phyloP scores from a whole-genome alignment of 805 yeast species.

The Wickerhamiella sergipiensis region DNA sequence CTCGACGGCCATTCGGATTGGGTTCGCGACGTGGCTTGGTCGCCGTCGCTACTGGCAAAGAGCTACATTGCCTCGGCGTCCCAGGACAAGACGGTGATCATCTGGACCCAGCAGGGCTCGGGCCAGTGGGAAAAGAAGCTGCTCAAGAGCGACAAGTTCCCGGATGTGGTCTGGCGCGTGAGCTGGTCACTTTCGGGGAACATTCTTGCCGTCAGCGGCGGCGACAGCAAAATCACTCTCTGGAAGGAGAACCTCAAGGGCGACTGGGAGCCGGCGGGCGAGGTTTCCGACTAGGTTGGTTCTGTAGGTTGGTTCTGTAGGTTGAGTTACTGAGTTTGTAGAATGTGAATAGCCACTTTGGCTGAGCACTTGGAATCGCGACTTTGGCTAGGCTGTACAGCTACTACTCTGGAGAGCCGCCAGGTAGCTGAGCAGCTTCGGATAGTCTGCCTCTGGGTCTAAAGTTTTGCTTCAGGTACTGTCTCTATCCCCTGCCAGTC shows the following conservation, averaged over 20 bases:
- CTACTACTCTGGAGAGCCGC: too few relatives aligned
- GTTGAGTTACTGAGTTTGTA: too few relatives aligned
- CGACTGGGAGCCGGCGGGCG: conserved; percentile 96
- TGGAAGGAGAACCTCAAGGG: conserved; percentile 94
- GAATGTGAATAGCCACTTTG: too few relatives aligned
- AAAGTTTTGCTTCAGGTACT: too few relatives aligned
- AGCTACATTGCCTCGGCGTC: conserved; percentile 93
- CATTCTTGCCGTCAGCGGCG: conserved; percentile 87
- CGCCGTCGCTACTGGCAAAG: conserved; percentile 75
- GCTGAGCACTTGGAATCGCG: too few relatives aligned
- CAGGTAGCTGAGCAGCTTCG: too few relatives aligned
- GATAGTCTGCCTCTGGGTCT: too few relatives aligned
- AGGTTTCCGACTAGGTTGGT: conserved; percentile 55
- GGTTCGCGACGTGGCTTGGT: conserved; percentile 99
- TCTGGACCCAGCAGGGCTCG: conserved; percentile 77
- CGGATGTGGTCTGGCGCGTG: conserved; percentile 97
- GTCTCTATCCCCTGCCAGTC: too few relatives aligned
- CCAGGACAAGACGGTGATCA: conserved; percentile 85
- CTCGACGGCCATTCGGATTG: conserved; percentile 91
- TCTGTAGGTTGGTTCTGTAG: too few relatives aligned
- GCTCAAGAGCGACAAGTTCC: conserved; percentile 68
- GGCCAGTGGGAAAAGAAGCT: conserved; percentile 70
- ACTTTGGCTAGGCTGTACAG: too few relatives aligned
- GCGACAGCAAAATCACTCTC: conserved; percentile 87
- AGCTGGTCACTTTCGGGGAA: conserved; percentile 96